These are phyloP conservation scores for Botrytis squamosa DNA, from an alignment of 2,329 filamentous ascomycete genomes.

Conservation along the genomic window DNA sequence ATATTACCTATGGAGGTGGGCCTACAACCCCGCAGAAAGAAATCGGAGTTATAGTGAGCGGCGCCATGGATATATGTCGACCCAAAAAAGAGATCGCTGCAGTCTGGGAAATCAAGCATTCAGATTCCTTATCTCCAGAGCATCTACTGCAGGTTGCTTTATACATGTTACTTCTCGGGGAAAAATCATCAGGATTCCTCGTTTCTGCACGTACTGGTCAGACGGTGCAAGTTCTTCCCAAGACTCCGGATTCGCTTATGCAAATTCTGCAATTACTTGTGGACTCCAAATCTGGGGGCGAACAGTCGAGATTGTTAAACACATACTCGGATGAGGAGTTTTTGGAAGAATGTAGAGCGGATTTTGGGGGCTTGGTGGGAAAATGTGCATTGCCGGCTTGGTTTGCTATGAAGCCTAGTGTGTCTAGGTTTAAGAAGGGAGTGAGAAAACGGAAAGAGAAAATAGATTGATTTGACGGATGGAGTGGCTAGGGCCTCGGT, in stretches of 20 bases:
- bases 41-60: neutral
- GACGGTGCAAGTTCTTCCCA: conserved; percentile 13
- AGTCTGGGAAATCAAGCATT: conserved; percentile 17
- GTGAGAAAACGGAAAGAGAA: neutral
- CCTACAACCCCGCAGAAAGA: neutral
- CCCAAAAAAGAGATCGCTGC: neutral
- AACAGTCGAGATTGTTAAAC: conserved; percentile 11
- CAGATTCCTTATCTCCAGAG: conserved; percentile 7
- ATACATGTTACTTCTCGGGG: conserved; percentile 11
- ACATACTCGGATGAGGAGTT: conserved; percentile 18
- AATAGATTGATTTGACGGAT: neutral
- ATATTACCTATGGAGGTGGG: neutral
- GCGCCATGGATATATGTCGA: conserved; percentile 12
- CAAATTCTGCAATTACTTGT: conserved; percentile 12
- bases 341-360: neutral
- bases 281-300: conserved; percentile 4
- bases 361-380: conserved; percentile 8
- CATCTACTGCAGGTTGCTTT: conserved; percentile 11
- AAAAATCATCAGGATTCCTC: neutral
- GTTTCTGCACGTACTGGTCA: conserved; percentile 17
- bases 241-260: neutral
- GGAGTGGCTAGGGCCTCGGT: no score
- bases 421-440: neutral
- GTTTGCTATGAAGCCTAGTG: conserved; percentile 17
- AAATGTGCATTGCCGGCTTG: conserved; percentile 19